phyloP scores from a whole-genome alignment of 1,139 yeast genomes.

The Nadsonia starkeyi-henricii region DNA sequence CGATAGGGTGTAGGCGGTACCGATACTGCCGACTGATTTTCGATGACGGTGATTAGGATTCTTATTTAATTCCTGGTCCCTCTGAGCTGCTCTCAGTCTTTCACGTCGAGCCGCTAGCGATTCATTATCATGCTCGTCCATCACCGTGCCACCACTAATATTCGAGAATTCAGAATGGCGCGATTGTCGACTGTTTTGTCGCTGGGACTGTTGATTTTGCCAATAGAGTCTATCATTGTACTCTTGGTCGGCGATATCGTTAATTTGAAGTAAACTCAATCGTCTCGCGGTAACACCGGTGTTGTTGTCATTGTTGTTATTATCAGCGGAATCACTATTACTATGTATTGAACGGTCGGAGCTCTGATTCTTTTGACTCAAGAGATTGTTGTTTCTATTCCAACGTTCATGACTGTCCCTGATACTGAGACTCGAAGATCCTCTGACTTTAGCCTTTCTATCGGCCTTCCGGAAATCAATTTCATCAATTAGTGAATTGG shows the following conservation, averaged over 20 bases:
- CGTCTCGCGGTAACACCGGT: not conserved
- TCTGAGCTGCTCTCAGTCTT: not conserved
- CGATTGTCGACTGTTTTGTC: not conserved
- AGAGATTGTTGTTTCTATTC: not conserved
- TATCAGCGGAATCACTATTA: not conserved
- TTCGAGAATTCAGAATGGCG: not conserved
- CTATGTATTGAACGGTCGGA: not conserved
- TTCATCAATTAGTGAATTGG: slow-evolving; percentile 24
- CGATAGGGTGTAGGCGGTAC: not conserved
- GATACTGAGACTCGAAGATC: not conserved
- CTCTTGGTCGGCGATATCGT: not conserved
- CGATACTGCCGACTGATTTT: not conserved
- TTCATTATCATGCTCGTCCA: not conserved
- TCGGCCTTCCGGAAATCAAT: slow-evolving; percentile 25
- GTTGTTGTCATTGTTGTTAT: not conserved
- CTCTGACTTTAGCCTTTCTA: slow-evolving; percentile 10
- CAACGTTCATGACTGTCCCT: not conserved
- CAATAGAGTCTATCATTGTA: not conserved
- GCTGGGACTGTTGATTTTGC: not conserved
- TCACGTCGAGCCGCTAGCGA: not conserved
- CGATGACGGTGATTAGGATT: not conserved
- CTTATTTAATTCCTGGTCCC: not conserved
- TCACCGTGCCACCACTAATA: not conserved
- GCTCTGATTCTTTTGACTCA: not conserved
- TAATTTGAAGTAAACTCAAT: not conserved